phyloP scores from a whole-genome alignment of 345 rosid species.

The Arabis hirsuta region DNA sequence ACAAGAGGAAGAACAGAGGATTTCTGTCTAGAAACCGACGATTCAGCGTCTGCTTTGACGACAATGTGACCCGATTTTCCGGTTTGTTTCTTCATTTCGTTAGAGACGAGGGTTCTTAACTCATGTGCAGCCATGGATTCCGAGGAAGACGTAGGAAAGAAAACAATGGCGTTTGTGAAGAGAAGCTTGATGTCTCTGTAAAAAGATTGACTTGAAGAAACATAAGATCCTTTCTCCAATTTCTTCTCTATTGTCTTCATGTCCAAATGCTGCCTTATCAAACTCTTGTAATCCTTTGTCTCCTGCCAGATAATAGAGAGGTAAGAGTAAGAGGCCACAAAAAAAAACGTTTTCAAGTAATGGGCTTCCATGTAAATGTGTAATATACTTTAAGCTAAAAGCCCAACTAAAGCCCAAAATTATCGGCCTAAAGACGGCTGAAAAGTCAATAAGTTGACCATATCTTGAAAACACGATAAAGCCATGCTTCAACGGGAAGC shows the following conservation, averaged over 20 bases:
- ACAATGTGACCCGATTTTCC: constrained; percentile 19
- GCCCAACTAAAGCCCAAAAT: constrained; percentile 32
- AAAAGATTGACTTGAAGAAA: constrained; percentile 48
- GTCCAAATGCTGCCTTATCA: constrained; percentile 66
- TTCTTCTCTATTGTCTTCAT: constrained; percentile 57
- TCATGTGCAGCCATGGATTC: constrained; percentile 57
- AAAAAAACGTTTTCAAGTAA: background rate
- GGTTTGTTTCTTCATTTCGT: constrained; percentile 43
- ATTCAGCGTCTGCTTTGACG: constrained; percentile 41
- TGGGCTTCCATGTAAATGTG: constrained; percentile 4
- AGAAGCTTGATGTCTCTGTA: constrained; percentile 74
- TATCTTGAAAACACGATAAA: constrained; percentile 40
- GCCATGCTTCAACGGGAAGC: constrained; percentile 40
- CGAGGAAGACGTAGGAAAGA: constrained; percentile 56
- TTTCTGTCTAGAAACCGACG: constrained; percentile 50
- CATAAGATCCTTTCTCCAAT: constrained; percentile 56
- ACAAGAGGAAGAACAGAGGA: constrained; percentile 52
- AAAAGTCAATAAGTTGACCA: constrained; percentile 41
- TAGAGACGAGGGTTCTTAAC: constrained; percentile 51
- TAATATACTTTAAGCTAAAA: background rate
- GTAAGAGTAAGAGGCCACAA: background rate
- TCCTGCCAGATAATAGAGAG: constrained; percentile 44
- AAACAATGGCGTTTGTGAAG: constrained; percentile 67
- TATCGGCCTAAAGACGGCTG: constrained; percentile 13
- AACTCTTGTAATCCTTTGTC: constrained; percentile 47